Base-by-base conservation (phyloP, 345 rosid species). In the Bretschneidera sinensis region DNA sequence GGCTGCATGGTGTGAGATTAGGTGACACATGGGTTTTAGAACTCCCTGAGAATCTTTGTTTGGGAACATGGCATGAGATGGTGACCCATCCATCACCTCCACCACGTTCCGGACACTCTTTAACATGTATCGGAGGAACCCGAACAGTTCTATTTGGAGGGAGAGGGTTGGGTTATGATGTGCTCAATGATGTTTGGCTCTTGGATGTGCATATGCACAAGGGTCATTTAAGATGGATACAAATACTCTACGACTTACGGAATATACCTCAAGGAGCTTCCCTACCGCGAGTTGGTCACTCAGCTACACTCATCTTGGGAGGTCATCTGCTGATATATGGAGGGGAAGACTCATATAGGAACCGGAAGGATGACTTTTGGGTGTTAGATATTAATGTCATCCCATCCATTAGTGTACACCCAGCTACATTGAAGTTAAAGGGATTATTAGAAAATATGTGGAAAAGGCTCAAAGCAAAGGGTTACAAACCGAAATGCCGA, bases 201-300 rank as follows among this genome's bases (percentile, higher is more conserved):
- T 69, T 94, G 79, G 85, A 88, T 57, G 70, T 66, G 60, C 78
- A 76, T 62, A 68, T 62, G 21, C 4, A 39, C 0, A 74, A 73
- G 24, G 72, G 63, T 51, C 62, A 65, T 39, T 65, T 77, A 21
- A 76, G 73, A 61, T 94, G 97, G 99, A 72, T 78, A 22, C 88
- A 79, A 66, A 61, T 94, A 34, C 60, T 70, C 51, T 87, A 87
- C 11, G 87, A 87, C 33, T 50, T 83, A 57, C 64, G 59, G 13
- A 81, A 74, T 52, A 71, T 85, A 34, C 88, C 95, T 0, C 80
- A 59, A 23, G 82, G 86, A 66, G 54, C 65, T 51, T 75, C 83
- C 51, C 85, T 94, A 54, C 87, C 96, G 0, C 78, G 97, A n/a
- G 99, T 94, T 58, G 99, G 99, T 69, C 99, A 94, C 83, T 87